Conservation (phyloP, 176 grass and related monocot species). For the Cymbopogon citratus region DNA sequence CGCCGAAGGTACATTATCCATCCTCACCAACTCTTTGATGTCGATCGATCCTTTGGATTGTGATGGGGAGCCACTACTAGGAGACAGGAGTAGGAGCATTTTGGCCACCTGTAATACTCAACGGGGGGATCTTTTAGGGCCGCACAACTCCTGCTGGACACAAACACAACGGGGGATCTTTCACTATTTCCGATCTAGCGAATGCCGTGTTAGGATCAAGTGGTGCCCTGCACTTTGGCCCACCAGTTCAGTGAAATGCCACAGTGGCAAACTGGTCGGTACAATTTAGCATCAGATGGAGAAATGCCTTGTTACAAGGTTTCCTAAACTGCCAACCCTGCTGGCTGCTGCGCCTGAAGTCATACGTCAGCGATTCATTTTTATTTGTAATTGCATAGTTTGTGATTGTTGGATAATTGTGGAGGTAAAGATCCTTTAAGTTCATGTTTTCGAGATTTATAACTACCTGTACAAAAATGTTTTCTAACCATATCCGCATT, state of each 20-base stretch:
- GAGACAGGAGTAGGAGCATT: not conserved
- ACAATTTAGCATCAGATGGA: not conserved
- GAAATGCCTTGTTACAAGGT: too few relatives aligned
- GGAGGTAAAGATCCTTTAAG: too few relatives aligned
- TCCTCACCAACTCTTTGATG: not conserved
- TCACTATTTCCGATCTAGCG: not conserved
- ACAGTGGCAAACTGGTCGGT: not conserved
- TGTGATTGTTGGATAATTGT: too few relatives aligned
- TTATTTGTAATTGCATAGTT: too few relatives aligned
- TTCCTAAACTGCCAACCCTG: too few relatives aligned
- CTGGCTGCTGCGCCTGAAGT: too few relatives aligned
- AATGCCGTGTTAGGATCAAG: not conserved
- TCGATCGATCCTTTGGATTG: not conserved
- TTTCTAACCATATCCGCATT: too few relatives aligned
- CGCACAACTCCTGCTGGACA: not conserved
- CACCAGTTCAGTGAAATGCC: not conserved
- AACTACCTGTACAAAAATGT: too few relatives aligned
- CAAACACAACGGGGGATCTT: not conserved
- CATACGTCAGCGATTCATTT: too few relatives aligned
- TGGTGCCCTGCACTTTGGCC: not conserved
- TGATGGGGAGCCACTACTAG: not conserved
- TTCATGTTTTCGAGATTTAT: too few relatives aligned
- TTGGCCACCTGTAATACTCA: not conserved
- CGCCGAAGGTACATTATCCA: not conserved
- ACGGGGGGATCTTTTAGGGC: not conserved